Base-by-base conservation (phyloP, 169 alveolate species). In the Perkinsus olseni region DNA sequence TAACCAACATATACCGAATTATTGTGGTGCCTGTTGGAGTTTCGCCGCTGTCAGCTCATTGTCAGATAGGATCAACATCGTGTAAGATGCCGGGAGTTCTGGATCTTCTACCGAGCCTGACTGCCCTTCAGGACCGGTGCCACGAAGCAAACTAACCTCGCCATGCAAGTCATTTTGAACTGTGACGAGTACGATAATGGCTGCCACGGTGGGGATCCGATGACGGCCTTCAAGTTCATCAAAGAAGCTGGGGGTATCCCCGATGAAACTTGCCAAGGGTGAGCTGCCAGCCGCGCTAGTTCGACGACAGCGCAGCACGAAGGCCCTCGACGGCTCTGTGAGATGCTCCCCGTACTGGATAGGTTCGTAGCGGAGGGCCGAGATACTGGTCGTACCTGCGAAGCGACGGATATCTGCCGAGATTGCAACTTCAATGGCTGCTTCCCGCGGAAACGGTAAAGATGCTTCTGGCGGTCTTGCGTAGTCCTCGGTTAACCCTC, bases 21-120 rank as follows among this genome's bases (percentile, higher is more conserved):
- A 95, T 51, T 96, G 98, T 91, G 97, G 97, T 37, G 95, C 97
- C 62, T 96, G 97, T 90, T 96, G 97, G 97, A 95, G 97, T 91
- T 95, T 94, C 92, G 97, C 96, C 37, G 62, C 96, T 10, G 95
- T 97, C 38, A 94, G 97, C 74, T 94, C 97, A 6, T 93, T 96
- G 40, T 95, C 97, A 74, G 97, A 96, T 82, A 95, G 97, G 93
- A 93, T 95, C 92, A 95, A 95, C 91, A 96, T 96, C 91, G 36
- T 28, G 82, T 62, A 28, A 8, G 82, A 40, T 6, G 11, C 50
- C 50, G 50, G 50, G 3, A 11, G 8, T 24, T 13, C 1, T 24
- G 8, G 17, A 28, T 0, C 82, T 0, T 24, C 17, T 62, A 13
- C 13, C 82, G 28, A n/a, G n/a, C n/a, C n/a, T n/a, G n/a, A n/a